phyloP scores from a whole-genome alignment of 2,329 filamentous ascomycete species.

The Trichoderma gracile region DNA sequence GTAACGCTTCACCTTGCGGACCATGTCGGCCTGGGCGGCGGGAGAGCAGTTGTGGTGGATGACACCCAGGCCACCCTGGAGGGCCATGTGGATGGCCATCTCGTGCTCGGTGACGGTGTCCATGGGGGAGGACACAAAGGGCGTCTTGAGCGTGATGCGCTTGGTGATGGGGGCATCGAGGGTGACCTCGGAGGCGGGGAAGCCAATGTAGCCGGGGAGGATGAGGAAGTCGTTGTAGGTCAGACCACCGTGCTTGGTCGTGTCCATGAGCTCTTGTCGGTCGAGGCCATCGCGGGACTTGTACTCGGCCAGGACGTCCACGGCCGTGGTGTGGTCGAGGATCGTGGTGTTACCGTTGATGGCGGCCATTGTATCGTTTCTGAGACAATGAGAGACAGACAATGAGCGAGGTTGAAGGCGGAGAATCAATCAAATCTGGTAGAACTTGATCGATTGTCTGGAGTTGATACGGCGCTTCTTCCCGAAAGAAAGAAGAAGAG shows the following conservation, averaged over 20 bases:
- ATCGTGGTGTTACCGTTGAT: constrained; percentile 58
- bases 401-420: constrained; percentile 45
- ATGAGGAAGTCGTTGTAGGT: constrained; percentile 99
- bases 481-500: constrained; percentile 51
- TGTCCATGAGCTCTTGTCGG: constrained; percentile 84
- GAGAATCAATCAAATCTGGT: constrained; percentile 38
- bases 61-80: constrained; percentile 85
- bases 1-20: constrained; percentile 97
- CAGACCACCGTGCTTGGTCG: constrained; percentile 85
- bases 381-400: constrained; percentile 33
- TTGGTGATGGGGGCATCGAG: constrained; percentile 94
- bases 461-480: constrained; percentile 52
- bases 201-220: constrained; percentile 96
- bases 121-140: constrained; percentile 97
- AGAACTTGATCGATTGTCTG: constrained; percentile 38
- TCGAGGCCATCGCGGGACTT: constrained; percentile 80
- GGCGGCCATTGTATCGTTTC: constrained; percentile 61
- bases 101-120: constrained; percentile 99
- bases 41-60: constrained; percentile 99
- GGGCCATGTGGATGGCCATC: constrained; percentile 97
- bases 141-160: constrained; percentile 93
- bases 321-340: constrained; percentile 72
- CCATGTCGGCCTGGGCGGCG: constrained; percentile 97
- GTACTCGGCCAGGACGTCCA: constrained; percentile 82
- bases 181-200: constrained; percentile 83